Conservation (phyloP, 208 protist genomes). For the Perkinsela sp. region DNA sequence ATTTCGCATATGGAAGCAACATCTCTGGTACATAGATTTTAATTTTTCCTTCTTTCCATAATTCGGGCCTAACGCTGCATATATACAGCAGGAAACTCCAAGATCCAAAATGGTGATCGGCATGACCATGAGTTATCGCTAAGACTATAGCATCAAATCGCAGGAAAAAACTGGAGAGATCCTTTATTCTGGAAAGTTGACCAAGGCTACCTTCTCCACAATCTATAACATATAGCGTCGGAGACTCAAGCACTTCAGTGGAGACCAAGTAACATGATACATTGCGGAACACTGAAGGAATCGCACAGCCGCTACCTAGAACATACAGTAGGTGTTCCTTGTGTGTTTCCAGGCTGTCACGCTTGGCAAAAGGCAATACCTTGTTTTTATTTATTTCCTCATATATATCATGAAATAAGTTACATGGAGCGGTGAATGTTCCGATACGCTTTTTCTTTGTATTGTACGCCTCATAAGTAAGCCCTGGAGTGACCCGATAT, state of each 20-base stretch:
- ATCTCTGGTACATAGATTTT: neutral
- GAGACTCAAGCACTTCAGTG: neutral
- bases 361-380: too few species aligned
- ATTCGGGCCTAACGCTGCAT: neutral
- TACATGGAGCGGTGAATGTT: neutral
- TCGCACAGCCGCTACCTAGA: slow-evolving; percentile 2
- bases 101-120: slow-evolving; percentile 4
- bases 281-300: slow-evolving; percentile 3
- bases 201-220: slow-evolving; percentile 3
- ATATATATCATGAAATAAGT: neutral
- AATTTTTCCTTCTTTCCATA: neutral
- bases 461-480: neutral
- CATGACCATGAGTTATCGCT: slow-evolving; percentile 2
- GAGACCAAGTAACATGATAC: slow-evolving; percentile 1
- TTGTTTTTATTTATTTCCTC: neutral
- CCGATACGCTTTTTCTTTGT: neutral
- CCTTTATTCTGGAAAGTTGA: neutral
- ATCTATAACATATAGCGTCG: neutral
- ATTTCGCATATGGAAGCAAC: slow-evolving; percentile 1
- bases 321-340: neutral
- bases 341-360: neutral
- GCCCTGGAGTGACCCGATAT: too few species aligned
- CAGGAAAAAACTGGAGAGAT: neutral
- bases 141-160: neutral
- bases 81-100: neutral